phyloP scores from a whole-genome alignment of 1,284 basidiomycete species.

The Heliocybe sulcata region DNA sequence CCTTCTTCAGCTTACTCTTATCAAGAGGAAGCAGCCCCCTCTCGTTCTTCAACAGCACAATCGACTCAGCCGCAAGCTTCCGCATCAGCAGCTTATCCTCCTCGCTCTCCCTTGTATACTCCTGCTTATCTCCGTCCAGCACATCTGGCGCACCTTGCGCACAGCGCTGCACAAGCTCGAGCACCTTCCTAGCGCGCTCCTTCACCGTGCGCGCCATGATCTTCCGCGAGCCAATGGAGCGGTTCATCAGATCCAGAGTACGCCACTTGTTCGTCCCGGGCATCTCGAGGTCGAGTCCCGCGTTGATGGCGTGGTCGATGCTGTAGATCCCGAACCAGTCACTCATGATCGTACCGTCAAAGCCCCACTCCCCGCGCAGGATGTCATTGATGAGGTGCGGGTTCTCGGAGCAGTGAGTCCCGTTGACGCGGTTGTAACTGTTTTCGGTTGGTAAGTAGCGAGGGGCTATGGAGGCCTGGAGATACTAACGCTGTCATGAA shows the following conservation, averaged over 20 bases:
- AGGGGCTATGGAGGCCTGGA: constrained; percentile 4
- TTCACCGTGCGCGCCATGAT: constrained; percentile 59
- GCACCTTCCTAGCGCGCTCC: constrained; percentile 57
- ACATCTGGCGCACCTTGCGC: constrained; percentile 58
- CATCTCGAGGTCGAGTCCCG: constrained; percentile 67
- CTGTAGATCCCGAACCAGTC: constrained; percentile 67
- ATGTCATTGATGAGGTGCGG: constrained; percentile 44
- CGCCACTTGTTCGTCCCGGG: constrained; percentile 62
- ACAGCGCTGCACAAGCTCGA: constrained; percentile 59
- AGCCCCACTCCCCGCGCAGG: constrained; percentile 63
- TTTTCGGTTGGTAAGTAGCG: background rate
- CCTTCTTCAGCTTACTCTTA: constrained; percentile 41
- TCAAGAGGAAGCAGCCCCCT: constrained; percentile 7
- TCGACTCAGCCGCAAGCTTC: constrained; percentile 52
- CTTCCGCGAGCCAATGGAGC: constrained; percentile 51
- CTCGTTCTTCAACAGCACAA: constrained; percentile 72
- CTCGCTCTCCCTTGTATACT: constrained; percentile 52
- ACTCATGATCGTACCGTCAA: constrained; percentile 57
- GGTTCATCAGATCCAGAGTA: constrained; percentile 43
- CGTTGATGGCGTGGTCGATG: constrained; percentile 51
- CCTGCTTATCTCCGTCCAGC: constrained; percentile 59
- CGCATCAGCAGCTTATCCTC: constrained; percentile 58
- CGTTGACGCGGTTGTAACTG: constrained; percentile 62
- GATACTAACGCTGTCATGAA: constrained; percentile 50
- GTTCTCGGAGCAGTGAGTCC: constrained; percentile 58